Conservation (phyloP, 345 rosid species). For the Physaria fendleri region DNA sequence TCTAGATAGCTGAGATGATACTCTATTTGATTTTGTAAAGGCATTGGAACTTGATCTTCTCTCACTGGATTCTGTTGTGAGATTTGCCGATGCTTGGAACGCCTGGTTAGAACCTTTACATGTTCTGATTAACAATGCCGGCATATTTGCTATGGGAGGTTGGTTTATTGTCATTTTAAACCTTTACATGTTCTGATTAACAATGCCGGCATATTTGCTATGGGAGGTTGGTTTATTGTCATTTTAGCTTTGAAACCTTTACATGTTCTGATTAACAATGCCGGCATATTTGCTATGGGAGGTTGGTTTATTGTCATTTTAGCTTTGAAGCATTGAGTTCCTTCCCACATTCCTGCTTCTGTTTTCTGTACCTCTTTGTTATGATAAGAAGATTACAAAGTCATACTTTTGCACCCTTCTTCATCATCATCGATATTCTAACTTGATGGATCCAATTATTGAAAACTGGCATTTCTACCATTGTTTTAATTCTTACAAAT, state of each 20-base stretch:
- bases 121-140: slow-evolving; percentile 86
- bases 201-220: slow-evolving; percentile 88
- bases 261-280: slow-evolving; percentile 85
- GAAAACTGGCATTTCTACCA: too few relatives aligned
- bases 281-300: slow-evolving; percentile 91
- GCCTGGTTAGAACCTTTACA: slow-evolving; percentile 41
- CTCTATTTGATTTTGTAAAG: slow-evolving; percentile 26
- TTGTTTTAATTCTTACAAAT: too few relatives aligned
- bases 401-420: too few relatives aligned
- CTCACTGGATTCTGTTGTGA: slow-evolving; percentile 72
- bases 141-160: slow-evolving; percentile 79
- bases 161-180: too few relatives aligned
- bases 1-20: slow-evolving; percentile 12
- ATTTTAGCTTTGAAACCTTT: neutral
- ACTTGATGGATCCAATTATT: too few relatives aligned
- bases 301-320: slow-evolving; percentile 40
- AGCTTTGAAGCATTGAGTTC: neutral
- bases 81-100: slow-evolving; percentile 69
- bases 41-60: slow-evolving; percentile 96
- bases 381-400: too few relatives aligned
- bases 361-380: neutral
- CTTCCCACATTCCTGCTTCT: too few relatives aligned
- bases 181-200: slow-evolving; percentile 62
- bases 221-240: too few relatives aligned
- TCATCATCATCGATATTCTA: too few relatives aligned